A percentile compares a stretch with the other conserved stretches of the same genome.
phyloP scores from a whole-genome alignment of 2,329 filamentous ascomycete species.

The Epichloe hybrida region DNA sequence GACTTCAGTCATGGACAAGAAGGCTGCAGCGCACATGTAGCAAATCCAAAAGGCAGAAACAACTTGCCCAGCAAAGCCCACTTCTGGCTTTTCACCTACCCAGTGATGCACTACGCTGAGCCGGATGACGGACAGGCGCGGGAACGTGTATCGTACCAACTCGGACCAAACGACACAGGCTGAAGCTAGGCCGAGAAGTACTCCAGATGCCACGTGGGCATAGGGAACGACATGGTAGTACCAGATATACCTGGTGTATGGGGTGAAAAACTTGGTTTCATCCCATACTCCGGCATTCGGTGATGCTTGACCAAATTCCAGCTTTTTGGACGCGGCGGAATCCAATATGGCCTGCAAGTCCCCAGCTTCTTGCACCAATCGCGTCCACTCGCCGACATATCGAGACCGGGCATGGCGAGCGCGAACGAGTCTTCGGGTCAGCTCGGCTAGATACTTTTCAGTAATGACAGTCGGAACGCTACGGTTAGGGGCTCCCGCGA shows the following conservation, averaged over 20 bases:
- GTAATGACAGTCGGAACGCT: constrained; percentile 72
- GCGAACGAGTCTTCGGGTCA: constrained; percentile 69
- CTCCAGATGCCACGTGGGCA: constrained; percentile 49
- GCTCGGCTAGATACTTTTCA: constrained; percentile 79
- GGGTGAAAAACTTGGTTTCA: constrained; percentile 52
- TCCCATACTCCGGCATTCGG: constrained; percentile 41
- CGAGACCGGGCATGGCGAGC: constrained; percentile 73
- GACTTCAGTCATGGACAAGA: constrained; percentile 79
- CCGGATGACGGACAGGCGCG: constrained; percentile 57
- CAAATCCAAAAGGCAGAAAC: constrained; percentile 79
- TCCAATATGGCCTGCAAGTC: constrained; percentile 73
- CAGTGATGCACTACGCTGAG: constrained; percentile 63
- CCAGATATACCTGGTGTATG: constrained; percentile 67
- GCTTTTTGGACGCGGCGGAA: constrained; percentile 63
- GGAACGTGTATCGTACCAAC: constrained; percentile 69
- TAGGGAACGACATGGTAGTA: constrained; percentile 63
- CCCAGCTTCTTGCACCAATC: constrained; percentile 58
- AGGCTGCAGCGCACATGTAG: constrained; percentile 88
- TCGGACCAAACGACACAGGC: constrained; percentile 86
- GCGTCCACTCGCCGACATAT: constrained; percentile 77
- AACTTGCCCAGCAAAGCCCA: constrained; percentile 77
- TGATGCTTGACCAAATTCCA: constrained; percentile 56
- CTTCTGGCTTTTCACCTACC: constrained; percentile 54
- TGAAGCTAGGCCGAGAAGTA: constrained; percentile 60
- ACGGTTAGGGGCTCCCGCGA: constrained; percentile 29